Conservation (phyloP, 805 yeast species). For the Zygoascus ofunaensis region DNA sequence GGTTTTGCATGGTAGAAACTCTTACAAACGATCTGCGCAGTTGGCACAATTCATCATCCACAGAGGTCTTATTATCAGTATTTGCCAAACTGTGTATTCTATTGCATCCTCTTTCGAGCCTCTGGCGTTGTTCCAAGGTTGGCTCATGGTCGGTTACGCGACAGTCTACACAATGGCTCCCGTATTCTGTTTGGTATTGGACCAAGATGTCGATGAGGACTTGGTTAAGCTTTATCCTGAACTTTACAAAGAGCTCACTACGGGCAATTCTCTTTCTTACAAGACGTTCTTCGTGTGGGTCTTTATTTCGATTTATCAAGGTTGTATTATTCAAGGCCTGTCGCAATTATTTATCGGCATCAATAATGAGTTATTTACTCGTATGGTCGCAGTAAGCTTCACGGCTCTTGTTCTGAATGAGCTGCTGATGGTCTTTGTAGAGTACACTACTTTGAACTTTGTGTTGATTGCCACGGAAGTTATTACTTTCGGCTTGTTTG, state of each 20-base stretch:
- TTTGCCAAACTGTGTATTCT: slow-evolving; percentile 91
- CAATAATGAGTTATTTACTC: slow-evolving; percentile 42
- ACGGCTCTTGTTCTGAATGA: slow-evolving; percentile 76
- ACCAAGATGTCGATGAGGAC: slow-evolving; percentile 82
- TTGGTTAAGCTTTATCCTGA: slow-evolving; percentile 90
- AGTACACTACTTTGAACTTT: slow-evolving; percentile 84
- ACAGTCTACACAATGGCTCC: slow-evolving; percentile 98
- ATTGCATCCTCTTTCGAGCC: slow-evolving; percentile 86
- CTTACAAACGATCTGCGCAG: slow-evolving; percentile 92
- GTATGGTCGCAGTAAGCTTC: slow-evolving; percentile 81
- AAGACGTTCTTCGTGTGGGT: slow-evolving; percentile 89
- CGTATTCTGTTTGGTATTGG: slow-evolving; percentile 84
- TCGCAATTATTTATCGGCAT: slow-evolving; percentile 71
- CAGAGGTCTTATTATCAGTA: slow-evolving; percentile 86
- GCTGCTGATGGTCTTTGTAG: slow-evolving; percentile 85
- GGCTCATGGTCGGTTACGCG: slow-evolving; percentile 97
- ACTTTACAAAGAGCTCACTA: slow-evolving; percentile 81
- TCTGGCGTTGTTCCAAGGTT: slow-evolving; percentile 87
- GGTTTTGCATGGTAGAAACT: slow-evolving; percentile 97
- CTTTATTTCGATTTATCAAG: slow-evolving; percentile 82
- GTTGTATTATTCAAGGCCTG: slow-evolving; percentile 70
- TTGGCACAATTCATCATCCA: slow-evolving; percentile 93
- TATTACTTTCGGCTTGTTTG: slow-evolving; percentile 55
- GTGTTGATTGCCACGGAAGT: slow-evolving; percentile 67
- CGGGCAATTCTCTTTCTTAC: slow-evolving; percentile 78